phyloP scores from a whole-genome alignment of 768 basidiomycete genomes.

The Kwoniella europaea region DNA sequence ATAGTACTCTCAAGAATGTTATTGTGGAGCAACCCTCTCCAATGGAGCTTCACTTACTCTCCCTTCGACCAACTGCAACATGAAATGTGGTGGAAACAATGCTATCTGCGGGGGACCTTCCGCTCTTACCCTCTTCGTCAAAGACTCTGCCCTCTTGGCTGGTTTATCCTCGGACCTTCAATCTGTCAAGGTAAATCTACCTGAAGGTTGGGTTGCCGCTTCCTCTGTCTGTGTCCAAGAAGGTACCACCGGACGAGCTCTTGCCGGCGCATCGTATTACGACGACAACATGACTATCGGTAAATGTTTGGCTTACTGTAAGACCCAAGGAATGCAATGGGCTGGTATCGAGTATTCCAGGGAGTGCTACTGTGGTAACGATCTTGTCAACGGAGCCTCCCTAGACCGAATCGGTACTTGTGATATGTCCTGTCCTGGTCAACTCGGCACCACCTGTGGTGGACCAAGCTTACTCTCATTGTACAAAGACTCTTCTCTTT shows the following conservation, averaged over 20 bases:
- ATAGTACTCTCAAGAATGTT: constrained; percentile 34
- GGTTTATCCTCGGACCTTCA: constrained; percentile 20
- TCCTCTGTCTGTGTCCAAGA: constrained; percentile 33
- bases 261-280: constrained; percentile 36
- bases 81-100: constrained; percentile 25
- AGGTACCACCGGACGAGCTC: constrained; percentile 42
- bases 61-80: constrained; percentile 22
- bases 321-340: constrained; percentile 32
- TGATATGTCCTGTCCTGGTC: constrained; percentile 28
- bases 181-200: constrained; percentile 22
- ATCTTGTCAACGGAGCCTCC: constrained; percentile 37
- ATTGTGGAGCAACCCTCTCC: constrained; percentile 35
- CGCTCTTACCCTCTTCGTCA: constrained; percentile 36
- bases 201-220: constrained; percentile 31
- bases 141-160: constrained; percentile 10
- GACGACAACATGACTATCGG: constrained; percentile 40
- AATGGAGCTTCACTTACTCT: constrained; percentile 32
- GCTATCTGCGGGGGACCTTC: constrained; percentile 36
- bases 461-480: constrained; percentile 26
- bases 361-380: constrained; percentile 44
- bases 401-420: constrained; percentile 28
- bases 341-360: constrained; percentile 39
- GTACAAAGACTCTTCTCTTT: constrained; percentile 23
- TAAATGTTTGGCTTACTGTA: constrained; percentile 43
- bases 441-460: constrained; percentile 19